Conservation (phyloP, 2,329 filamentous ascomycete genomes). For the Teratosphaeria nubilosa region DNA sequence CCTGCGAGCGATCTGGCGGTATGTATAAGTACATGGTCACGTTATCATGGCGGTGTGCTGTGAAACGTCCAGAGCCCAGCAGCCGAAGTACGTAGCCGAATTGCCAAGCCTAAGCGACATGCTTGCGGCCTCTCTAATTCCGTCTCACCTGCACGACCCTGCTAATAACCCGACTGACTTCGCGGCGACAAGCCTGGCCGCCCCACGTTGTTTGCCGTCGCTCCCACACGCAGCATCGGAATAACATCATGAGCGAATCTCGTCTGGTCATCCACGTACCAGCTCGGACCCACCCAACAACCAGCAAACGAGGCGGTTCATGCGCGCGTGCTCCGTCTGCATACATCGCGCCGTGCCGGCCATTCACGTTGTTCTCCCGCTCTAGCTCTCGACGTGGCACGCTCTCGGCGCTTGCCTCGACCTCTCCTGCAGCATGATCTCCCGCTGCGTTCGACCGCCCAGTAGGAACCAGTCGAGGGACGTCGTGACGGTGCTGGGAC, state of each 20-base stretch:
- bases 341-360: conserved; percentile 9
- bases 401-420: conserved; percentile 16
- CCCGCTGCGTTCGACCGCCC: neutral
- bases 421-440: conserved; percentile 5
- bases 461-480: neutral
- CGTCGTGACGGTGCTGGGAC: conserved; percentile 6
- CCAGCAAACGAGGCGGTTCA: conserved; percentile 1
- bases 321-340: neutral
- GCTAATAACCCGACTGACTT: too few species aligned
- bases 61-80: too few species aligned
- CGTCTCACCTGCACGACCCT: neutral
- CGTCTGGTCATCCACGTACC: neutral
- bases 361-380: conserved; percentile 11
- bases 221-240: neutral
- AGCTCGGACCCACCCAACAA: neutral
- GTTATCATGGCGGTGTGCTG: neutral
- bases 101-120: neutral
- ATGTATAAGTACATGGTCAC: neutral
- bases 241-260: neutral
- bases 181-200: neutral
- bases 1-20: neutral
- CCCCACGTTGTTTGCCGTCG: neutral
- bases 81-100: neutral
- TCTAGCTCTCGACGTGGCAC: conserved; percentile 20
- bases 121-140: neutral